Base-by-base conservation (phyloP, 345 rosid genomes). In the Noccaea caerulescens region DNA sequence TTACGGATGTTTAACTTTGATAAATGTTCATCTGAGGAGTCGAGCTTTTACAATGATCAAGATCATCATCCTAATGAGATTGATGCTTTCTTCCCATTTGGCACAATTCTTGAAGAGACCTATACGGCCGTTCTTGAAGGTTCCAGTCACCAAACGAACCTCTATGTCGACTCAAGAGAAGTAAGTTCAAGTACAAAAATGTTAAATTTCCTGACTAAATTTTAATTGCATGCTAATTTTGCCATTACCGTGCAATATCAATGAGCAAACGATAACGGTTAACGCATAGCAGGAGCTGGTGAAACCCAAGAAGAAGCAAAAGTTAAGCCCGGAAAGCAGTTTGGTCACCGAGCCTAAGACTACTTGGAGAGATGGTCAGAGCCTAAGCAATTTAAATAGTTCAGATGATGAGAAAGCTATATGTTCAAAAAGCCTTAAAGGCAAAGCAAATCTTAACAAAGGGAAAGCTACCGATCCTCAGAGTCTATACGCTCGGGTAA, bases 401-500 rank as follows among this genome's bases (percentile, higher is more conserved):
- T 86, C 90, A 16, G 93, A 86, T 41, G 90, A 86, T 14, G 94
- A 84, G 10, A 79, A 82, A 64, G 80, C 74, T 45, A 84, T 14
- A 16, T 11, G 53, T 27, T 44, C 44, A 7, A 34, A 47, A 49
- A 10, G 12, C 1, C 89, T 74, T 55, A 84, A 76, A 59, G 92
- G 83, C 55, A 90, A 85, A 76, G 55, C 82, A 20, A 85, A 95
- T 76, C 85, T 91, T 36, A 53, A 80, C 33, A 80, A 86, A 62
- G 96, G 95, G n/a, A 78, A 88, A 16, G 95, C 98, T 27, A 86
- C 91, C 1, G 98, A 92, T 77, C 96, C 98, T 62, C 98, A 90
- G 68, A 90, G 98, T 79, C 86, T 90, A 54, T 92, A 92, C 44
- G 96, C 96, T 56, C 79, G 95, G 85, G 96, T 92, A 85, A 47